Evolutionary conservation across 371 early-diverging fungal genomes (phyloP), one percentile per base, ranked within the genome.

Genomic region (Mucor sp.): DNA sequence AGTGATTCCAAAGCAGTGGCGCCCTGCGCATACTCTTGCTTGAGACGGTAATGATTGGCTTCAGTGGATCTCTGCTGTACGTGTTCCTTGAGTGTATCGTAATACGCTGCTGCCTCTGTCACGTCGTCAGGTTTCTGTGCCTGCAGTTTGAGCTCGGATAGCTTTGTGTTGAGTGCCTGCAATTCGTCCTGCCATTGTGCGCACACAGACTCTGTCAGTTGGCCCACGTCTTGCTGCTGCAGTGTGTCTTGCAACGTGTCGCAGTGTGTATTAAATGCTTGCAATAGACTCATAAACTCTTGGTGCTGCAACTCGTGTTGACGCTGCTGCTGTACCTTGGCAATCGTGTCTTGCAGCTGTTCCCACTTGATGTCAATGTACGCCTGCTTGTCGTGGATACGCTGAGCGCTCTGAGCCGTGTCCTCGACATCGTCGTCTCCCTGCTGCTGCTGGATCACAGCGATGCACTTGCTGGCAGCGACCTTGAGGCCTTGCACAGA

Each of bases 121-220:
- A 62, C 64, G 9, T 43, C 9, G 11, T 25, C 53, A 15, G 27
- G 25, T 4, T 14, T 25, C 25, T 53, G 53, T 0, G 28, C 33
- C 27, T 43, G 58, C 64, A 70, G 11, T 28, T 23, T 23, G 30
- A 56, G 37, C 23, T 73, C 68, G 9, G 70, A 37, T 25, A 21
- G 56, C 12, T 58, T 55, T 7, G 25, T 21, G 25, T 72, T 67
- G 6, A 78, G 27, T 39, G 17, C 4, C 9, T 70, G 56, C 7
- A 68, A 33, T 1, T 67, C 44, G 14, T 70, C 56, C 37, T 76
- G 76, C 79, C 79, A 78, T 14, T 63, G 60, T 5, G 58, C 65
- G 2, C 69, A 4, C 1, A 67, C 25, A 8, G 62, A 55, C 14
- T 78, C 79, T 0, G 68, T 71, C 1, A 75, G 25, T 0, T 58